A percentile compares a stretch with the other conserved stretches of the same genome.
Evolutionary conservation across 1,284 basidiomycete genomes (phyloP).

Genomic region (Trichosporon sp.): DNA sequence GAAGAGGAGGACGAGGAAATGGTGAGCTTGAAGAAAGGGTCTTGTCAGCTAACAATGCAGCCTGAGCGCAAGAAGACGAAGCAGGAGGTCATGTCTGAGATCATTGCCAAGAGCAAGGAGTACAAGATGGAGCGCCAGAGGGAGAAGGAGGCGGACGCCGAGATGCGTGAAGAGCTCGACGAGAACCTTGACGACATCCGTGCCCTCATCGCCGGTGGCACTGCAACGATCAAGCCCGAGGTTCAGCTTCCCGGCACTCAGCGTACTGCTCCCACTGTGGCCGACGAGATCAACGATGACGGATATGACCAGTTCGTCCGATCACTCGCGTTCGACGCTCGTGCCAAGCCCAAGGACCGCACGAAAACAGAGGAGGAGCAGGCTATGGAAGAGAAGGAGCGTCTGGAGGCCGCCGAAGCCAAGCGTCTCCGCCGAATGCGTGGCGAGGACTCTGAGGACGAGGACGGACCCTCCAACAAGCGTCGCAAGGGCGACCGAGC

Average conservation of each 20-base stretch:
- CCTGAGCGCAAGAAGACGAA: conserved; percentile 73
- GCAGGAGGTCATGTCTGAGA: conserved; percentile 95
- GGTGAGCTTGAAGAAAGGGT: conserved; percentile 29
- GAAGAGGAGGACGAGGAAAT: conserved; percentile 55
- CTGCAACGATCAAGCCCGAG: conserved; percentile 52
- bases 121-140: conserved; percentile 81
- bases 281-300: conserved; percentile 40
- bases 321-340: conserved; percentile 86
- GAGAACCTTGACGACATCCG: conserved; percentile 79
- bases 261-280: conserved; percentile 35
- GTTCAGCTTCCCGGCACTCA: conserved; percentile 50
- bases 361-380: conserved; percentile 95
- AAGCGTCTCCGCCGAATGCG: conserved; percentile 78
- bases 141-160: conserved; percentile 79
- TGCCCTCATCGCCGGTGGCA: conserved; percentile 61
- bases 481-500: conserved; percentile 32
- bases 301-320: conserved; percentile 87
- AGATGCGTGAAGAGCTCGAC: conserved; percentile 82
- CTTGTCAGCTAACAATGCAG: conserved; percentile 4
- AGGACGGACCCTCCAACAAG: conserved; percentile 49
- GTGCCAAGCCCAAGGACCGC: conserved; percentile 90
- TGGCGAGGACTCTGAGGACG: conserved; percentile 65
- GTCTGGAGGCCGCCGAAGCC: conserved; percentile 78
- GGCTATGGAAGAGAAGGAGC: conserved; percentile 81
- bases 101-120: conserved; percentile 94